Evolutionary conservation across 2,329 filamentous ascomycete species (phyloP), one percentile per base, ranked within the genome.

Genomic region (Botrytis cinerea): DNA sequence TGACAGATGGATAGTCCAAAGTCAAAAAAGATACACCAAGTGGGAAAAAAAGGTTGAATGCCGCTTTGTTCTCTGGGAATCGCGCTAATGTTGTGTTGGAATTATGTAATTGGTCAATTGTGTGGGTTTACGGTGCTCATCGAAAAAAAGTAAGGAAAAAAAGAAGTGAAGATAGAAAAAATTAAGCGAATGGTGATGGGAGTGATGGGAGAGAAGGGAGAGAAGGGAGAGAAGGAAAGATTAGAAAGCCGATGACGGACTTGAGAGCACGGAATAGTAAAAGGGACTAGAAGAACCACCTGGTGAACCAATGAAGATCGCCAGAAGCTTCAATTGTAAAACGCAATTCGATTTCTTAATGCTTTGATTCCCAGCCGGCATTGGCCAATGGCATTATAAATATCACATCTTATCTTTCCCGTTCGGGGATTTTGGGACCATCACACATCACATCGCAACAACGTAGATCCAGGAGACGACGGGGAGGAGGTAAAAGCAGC

Each of bases 31-130:
- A 51, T 38, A n/a, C 25, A 54, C 22, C 32, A 38, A 62, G n/a
- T 45, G 7, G 32, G 14, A 46, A 59, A 71, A 71, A 71, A 67
- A n/a, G 38, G 70, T 68, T 38, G 62, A 72, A 25, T 68, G 63
- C 62, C 61, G 70, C 70, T 71, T 64, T 71, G 59, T 66, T 54
- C 45, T 22, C 35, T 43, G 10, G 38, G 51, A 2, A 12, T 51
- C 22, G 38, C 12, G 54, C 16, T 71, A 28, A 64, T 16, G 16
- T n/a, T 54, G 7, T 54, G 2, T 66, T 66, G 12, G 18, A 64
- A 38, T 16, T 0, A 46, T 48, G 2, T 72, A 38, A 72, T 72
- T 68, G 70, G 70, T 72, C 46, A 59, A 72, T 32, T 22, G 14
- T 20, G 14, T 20, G 7, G 28, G 63, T 54, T 54, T 54, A 3